phyloP scores from a whole-genome alignment of 805 yeast species.

The Wickerhamomyces kurtzmanii region DNA sequence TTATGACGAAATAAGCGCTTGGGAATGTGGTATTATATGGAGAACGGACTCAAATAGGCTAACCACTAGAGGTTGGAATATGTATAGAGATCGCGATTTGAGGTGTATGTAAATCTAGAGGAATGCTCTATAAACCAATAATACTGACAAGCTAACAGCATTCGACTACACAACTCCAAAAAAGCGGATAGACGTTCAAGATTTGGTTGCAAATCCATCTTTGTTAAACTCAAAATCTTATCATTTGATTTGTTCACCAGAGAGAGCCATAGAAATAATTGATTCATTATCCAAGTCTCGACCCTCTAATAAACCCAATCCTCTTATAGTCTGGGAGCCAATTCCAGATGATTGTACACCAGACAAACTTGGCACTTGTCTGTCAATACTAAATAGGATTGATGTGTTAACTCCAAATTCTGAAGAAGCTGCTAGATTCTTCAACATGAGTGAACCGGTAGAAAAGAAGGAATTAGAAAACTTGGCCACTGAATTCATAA shows the following conservation, averaged over 20 bases:
- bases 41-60: slow-evolving; percentile 40
- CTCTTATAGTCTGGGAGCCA: slow-evolving; percentile 75
- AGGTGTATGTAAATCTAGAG: slow-evolving; percentile 25
- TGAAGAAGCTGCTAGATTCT: slow-evolving; percentile 66
- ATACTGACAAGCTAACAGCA: too few relatives aligned
- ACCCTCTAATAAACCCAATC: slow-evolving; percentile 3
- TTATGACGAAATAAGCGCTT: slow-evolving; percentile 33
- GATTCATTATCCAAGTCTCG: slow-evolving; percentile 15
- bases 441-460: slow-evolving; percentile 35
- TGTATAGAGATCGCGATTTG: slow-evolving; percentile 53
- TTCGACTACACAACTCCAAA: slow-evolving; percentile 60
- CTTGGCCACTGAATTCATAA: slow-evolving; percentile 31
- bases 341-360: slow-evolving; percentile 65
- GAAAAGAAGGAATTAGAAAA: slow-evolving; percentile 27
- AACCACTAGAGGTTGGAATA: slow-evolving; percentile 80
- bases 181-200: slow-evolving; percentile 45
- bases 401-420: slow-evolving; percentile 76
- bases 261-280: slow-evolving; percentile 42
- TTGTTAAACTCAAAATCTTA: slow-evolving; percentile 34
- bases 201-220: slow-evolving; percentile 30
- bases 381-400: slow-evolving; percentile 29
- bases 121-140: too few relatives aligned
- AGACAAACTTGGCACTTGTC: slow-evolving; percentile 30
- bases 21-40: slow-evolving; percentile 55
- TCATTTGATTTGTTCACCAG: slow-evolving; percentile 72